phyloP scores from a whole-genome alignment of 192 early-diverging fungal genomes.

The Coemansia sp. region DNA sequence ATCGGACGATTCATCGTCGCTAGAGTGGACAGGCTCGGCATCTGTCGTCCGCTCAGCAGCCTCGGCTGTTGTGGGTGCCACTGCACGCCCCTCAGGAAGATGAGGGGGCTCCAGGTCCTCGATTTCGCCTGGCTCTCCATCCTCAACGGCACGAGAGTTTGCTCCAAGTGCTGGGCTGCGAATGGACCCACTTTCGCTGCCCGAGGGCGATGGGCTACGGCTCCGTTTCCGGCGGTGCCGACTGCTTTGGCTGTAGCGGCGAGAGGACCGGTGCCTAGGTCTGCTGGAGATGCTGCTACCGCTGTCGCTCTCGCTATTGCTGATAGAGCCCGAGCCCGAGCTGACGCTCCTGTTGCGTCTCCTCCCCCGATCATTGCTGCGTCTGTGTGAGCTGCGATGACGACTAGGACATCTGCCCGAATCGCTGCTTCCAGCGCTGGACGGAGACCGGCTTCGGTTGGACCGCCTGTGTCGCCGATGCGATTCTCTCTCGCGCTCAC shows the following conservation, averaged over 20 bases:
- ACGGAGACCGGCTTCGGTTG: slow-evolving; percentile 1
- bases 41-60: neutral
- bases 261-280: neutral
- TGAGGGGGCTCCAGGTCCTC: slow-evolving; percentile 17
- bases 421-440: neutral
- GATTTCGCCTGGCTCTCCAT: slow-evolving; percentile 52
- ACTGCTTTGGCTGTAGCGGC: neutral
- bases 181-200: neutral
- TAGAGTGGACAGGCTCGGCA: neutral
- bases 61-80: neutral
- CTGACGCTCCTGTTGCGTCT: slow-evolving; percentile 11
- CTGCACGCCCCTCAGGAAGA: neutral
- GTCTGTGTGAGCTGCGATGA: neutral
- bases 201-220: slow-evolving; percentile 8
- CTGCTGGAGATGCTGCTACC: neutral
- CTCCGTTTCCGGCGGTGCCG: neutral
- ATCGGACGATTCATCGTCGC: neutral
- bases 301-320: slow-evolving; percentile 4
- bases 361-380: neutral
- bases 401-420: neutral
- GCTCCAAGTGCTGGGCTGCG: neutral
- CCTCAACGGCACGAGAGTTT: slow-evolving; percentile 22
- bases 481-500: neutral
- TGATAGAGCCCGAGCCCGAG: neutral
- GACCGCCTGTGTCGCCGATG: neutral